phyloP scores from a whole-genome alignment of 495 filamentous ascomycete species.

The Talaromyces adpressus region DNA sequence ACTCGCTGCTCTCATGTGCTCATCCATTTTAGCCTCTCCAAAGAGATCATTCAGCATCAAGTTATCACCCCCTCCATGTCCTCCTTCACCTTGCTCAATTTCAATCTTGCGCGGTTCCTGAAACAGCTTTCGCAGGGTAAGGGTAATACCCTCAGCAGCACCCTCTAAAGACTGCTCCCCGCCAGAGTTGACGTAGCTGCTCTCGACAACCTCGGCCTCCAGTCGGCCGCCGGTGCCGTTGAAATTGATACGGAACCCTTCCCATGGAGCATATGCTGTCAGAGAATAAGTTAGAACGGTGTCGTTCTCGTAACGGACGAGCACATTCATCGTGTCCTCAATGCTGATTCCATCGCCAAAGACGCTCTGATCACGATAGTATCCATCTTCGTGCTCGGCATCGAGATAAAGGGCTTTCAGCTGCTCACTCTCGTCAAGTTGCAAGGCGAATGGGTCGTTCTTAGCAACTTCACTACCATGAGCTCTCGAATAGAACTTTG shows the following conservation, averaged over 20 bases:
- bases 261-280: neutral
- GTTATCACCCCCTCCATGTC: neutral
- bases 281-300: constrained; percentile 25
- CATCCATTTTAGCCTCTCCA: neutral
- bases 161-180: neutral
- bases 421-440: constrained; percentile 39
- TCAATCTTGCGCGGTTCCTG: neutral
- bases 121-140: neutral
- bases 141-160: neutral
- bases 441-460: constrained; percentile 35
- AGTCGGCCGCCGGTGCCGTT: neutral
- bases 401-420: constrained; percentile 50
- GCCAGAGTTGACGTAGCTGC: neutral
- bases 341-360: constrained; percentile 54
- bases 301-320: constrained; percentile 47
- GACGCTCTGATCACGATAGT: constrained; percentile 51
- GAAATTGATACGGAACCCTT: neutral
- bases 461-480: neutral
- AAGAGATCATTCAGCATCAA: neutral
- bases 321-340: constrained; percentile 53
- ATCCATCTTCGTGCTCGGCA: constrained; percentile 52
- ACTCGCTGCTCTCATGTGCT: neutral
- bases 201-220: neutral
- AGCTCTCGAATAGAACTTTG: neutral
- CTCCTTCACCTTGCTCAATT: neutral